These are phyloP conservation scores for Rhododendron henanense DNA, from an alignment of 148 eudicot species.

Conservation along the genomic window DNA sequence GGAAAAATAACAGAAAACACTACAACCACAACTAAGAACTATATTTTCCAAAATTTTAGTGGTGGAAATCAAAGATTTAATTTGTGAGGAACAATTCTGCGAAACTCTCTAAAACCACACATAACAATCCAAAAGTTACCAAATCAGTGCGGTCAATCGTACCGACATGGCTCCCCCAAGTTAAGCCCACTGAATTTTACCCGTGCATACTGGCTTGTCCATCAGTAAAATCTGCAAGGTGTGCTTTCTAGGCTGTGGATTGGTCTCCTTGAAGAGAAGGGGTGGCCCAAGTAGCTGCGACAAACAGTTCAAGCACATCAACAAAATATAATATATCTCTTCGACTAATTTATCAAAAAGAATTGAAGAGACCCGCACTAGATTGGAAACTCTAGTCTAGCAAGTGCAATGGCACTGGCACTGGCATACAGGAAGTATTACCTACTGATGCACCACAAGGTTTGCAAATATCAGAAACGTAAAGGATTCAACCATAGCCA, in stretches of 20 bases:
- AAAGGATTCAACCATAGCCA: neutral
- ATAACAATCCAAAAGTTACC: neutral
- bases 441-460: neutral
- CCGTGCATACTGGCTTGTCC: conserved; percentile 69
- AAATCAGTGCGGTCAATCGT: neutral
- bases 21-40: neutral
- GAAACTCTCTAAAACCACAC: no score
- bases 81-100: no score
- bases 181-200: conserved; percentile 20
- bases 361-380: neutral
- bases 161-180: neutral
- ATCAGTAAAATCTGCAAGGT: neutral
- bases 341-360: neutral
- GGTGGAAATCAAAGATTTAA: no score
- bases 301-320: neutral
- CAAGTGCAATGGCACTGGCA: neutral
- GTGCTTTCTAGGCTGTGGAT: no score
- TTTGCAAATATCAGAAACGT: neutral
- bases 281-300: conserved; percentile 55
- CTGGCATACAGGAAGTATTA: neutral
- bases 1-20: neutral
- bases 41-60: no score
- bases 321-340: neutral
- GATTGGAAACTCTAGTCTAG: neutral
- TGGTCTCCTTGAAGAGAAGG: no score